Percentiles rank a stretch among this genome's conserved stretches.
Conservation (phyloP, 495 filamentous ascomycete species). For the Aspergillus panamensis region DNA sequence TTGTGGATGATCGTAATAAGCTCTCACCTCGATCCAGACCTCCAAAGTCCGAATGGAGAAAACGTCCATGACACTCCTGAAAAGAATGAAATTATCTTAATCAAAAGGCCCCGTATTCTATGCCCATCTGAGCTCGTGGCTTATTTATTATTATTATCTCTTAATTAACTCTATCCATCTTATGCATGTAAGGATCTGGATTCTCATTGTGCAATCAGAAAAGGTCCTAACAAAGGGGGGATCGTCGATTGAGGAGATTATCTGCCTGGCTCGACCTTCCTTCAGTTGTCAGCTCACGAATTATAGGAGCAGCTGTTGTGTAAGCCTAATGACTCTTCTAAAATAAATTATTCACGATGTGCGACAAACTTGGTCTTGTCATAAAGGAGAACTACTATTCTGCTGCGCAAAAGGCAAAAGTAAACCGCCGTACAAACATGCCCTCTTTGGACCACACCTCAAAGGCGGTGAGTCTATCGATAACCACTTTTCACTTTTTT, state of each 20-base stretch:
- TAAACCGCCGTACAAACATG: background rate
- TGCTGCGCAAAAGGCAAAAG: background rate
- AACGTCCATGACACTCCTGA: background rate
- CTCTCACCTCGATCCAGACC: background rate
- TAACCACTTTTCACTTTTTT: constrained; percentile 26
- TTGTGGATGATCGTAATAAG: constrained; percentile 21
- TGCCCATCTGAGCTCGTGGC: background rate
- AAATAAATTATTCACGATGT: no score
- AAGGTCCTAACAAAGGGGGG: background rate
- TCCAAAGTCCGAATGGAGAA: background rate
- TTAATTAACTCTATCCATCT: background rate
- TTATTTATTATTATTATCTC: background rate
- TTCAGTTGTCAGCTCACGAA: no score
- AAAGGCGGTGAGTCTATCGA: constrained; percentile 27
- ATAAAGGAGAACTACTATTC: background rate
- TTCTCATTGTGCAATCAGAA: background rate
- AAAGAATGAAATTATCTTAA: background rate
- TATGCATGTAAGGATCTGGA: background rate
- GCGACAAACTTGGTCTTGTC: no score
- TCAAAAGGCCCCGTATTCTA: background rate
- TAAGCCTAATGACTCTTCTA: no score
- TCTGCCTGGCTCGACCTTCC: no score
- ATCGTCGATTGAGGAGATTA: no score
- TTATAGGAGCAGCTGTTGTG: no score
- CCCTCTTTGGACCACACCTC: background rate